phyloP scores from a whole-genome alignment of 2,329 filamentous ascomycete genomes.

The Neopestalotiopsis sp. region DNA sequence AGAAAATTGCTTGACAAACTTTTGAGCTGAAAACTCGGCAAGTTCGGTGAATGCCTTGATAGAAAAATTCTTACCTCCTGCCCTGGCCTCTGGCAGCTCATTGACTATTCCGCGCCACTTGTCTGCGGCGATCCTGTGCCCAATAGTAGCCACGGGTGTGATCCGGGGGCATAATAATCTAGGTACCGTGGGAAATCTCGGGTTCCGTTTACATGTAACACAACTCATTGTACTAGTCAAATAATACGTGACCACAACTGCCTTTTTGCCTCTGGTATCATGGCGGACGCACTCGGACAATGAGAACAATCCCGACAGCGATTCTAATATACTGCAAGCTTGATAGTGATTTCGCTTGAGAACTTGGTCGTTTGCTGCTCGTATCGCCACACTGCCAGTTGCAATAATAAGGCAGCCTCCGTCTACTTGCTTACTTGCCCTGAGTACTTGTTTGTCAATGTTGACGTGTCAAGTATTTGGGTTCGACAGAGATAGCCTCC shows the following conservation, averaged over 20 bases:
- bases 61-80: too few species aligned
- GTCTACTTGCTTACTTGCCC: neutral
- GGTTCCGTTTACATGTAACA: neutral
- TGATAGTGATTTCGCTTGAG: neutral
- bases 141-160: neutral
- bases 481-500: neutral
- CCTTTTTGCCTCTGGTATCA: too few species aligned
- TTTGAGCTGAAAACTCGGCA: too few species aligned
- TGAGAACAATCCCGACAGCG: too few species aligned
- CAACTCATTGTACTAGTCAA: neutral
- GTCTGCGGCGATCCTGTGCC: neutral
- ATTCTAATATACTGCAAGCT: neutral
- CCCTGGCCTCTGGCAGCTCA: neutral
- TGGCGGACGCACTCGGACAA: too few species aligned
- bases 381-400: neutral
- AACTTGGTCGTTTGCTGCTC: neutral
- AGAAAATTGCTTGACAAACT: neutral
- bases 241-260: too few species aligned
- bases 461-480: conserved; percentile 1
- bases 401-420: neutral
- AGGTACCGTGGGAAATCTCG: neutral
- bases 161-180: neutral
- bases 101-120: neutral
- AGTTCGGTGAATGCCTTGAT: too few species aligned
- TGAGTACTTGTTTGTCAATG: neutral